Base-by-base conservation (phyloP, 2,329 filamentous ascomycete species). In the Fusarium robinianum region DNA sequence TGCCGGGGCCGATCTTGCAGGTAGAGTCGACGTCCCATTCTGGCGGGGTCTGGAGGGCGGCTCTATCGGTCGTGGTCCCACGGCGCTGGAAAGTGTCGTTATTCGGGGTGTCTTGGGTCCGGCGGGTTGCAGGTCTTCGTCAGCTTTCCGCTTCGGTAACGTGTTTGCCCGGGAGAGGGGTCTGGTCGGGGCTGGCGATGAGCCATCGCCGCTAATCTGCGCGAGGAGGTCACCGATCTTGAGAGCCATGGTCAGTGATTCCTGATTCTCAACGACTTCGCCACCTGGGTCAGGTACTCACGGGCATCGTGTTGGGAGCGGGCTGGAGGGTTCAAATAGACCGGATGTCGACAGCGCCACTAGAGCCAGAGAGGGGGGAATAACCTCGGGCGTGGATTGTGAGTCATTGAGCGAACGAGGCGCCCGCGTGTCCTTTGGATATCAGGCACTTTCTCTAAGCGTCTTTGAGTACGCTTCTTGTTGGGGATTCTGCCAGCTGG, bases 101-200 rank as follows among this genome's bases (percentile, higher is more conserved):
- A 50, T 49, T 31, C 72, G 73, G 18, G 71, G 67, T 4, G 69
- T 55, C 63, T 81, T 82, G 22, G 65, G 60, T 18, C 63, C 63
- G 39, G 66, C 58, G 38, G 61, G 64, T 27, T 66, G 66, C 19
- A 75, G 61, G 41, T 81, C 75, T 46, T 77, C 71, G 23, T 78
- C 76, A 34, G 79, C 76, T 61, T 84, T 85, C 53, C 81, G 75
- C 66, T 85, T 85, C 24, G 70, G 63, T 18, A 65, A 38, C 9
- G 58, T 49, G 21, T 48, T 60, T 5, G 58, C 46, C 41, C 62
- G 61, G 14, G 51, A 46, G 11, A 63, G 47, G 22, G 63, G 58
- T 6, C 68, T 57, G 11, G 68, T 55, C 29, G 69, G 45, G 35
- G 60, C 58, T 30, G 63, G 57, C 10, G 74, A 58, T 57, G 72